phyloP scores from a whole-genome alignment of 805 yeast species.

The Starmerella potacharoeniae region DNA sequence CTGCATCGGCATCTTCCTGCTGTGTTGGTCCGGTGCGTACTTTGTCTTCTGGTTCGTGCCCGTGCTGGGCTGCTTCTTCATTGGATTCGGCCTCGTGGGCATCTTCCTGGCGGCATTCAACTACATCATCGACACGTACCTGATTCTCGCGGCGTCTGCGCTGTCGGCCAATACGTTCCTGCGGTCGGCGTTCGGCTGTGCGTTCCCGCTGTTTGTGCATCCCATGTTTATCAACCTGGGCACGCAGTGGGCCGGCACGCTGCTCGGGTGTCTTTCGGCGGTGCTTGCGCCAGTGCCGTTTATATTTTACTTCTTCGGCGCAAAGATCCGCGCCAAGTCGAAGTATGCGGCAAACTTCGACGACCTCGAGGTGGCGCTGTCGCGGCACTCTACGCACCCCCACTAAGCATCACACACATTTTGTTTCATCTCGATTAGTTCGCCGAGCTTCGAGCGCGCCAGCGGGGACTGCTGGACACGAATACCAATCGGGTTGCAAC shows the following conservation, averaged over 20 bases:
- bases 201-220: constrained; percentile 59
- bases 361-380: not conserved
- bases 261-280: constrained; percentile 51
- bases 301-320: constrained; percentile 49
- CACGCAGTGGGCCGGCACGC: constrained; percentile 66
- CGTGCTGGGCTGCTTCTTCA: constrained; percentile 40
- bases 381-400: not conserved
- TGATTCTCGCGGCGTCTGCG: constrained; percentile 48
- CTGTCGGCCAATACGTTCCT: constrained; percentile 58
- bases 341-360: constrained; percentile 36
- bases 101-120: constrained; percentile 50
- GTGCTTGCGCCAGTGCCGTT: constrained; percentile 57
- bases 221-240: constrained; percentile 62
- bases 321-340: constrained; percentile 42
- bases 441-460: too few species aligned
- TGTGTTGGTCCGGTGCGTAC: constrained; percentile 81
- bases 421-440: too few species aligned
- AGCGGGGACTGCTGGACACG: too few species aligned
- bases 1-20: constrained; percentile 73
- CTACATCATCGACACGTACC: constrained; percentile 51
- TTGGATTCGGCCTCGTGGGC: constrained; percentile 43
- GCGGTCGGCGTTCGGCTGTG: constrained; percentile 57
- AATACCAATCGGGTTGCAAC: too few species aligned
- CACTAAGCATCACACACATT: too few species aligned
- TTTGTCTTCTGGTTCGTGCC: constrained; percentile 54